Conservation (phyloP, 208 protist genomes). For the Histomonas meleagridis region DNA sequence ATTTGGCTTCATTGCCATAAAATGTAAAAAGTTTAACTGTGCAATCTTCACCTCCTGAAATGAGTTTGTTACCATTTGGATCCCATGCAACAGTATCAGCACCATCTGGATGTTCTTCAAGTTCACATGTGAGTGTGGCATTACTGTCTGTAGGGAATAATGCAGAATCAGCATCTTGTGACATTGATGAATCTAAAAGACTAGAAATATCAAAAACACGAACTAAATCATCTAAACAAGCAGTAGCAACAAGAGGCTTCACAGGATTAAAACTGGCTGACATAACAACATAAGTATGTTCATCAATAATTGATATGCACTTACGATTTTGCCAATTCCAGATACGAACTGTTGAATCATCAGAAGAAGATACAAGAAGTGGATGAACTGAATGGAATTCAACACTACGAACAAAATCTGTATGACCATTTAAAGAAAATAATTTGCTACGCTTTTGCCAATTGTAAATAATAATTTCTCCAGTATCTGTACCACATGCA, state of each 20-base stretch:
- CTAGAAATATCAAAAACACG: conserved; percentile 89
- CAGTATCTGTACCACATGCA: conserved; percentile 94
- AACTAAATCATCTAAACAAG: conserved; percentile 92
- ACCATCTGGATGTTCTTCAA: conserved; percentile 91
- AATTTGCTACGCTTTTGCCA: conserved; percentile 90
- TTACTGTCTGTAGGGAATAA: not conserved
- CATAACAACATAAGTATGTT: conserved; percentile 97
- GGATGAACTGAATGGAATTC: conserved; percentile 67
- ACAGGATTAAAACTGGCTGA: conserved; percentile 63
- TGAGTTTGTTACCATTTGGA: conserved; percentile 73
- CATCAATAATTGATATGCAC: conserved; percentile 80
- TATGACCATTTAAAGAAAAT: conserved; percentile 86
- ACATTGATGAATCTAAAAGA: not conserved
- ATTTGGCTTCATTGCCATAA: conserved; percentile 63
- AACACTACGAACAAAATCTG: conserved; percentile 96
- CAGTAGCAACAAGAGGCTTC: conserved; percentile 77
- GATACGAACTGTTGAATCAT: conserved; percentile 94
- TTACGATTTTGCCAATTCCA: conserved; percentile 61
- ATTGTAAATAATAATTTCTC: conserved; percentile 95
- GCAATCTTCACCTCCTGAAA: conserved; percentile 87
- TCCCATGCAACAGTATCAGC: conserved; percentile 97
- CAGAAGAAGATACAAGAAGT: conserved; percentile 89
- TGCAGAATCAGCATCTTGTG: not conserved
- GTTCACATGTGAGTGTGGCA: conserved; percentile 61
- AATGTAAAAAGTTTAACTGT: conserved; percentile 82